Evolutionary conservation across 169 alveolate species (phyloP).

Genomic region (Babesia bovis): DNA sequence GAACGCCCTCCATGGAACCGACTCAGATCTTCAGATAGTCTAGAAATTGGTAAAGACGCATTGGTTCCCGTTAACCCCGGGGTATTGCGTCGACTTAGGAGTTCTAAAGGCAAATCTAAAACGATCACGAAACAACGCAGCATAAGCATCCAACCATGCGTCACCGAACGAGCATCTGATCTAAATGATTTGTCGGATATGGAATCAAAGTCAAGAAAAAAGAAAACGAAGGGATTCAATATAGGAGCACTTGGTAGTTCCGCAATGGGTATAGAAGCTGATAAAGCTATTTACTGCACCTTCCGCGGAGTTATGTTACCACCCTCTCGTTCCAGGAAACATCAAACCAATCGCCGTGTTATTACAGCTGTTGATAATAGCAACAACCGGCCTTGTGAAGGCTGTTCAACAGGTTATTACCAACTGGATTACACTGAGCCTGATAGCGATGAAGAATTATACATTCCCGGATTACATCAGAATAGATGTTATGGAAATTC

Average conservation of each 20-base stretch:
- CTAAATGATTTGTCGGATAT: background rate
- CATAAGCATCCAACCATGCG: too few relatives aligned
- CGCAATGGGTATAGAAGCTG: background rate
- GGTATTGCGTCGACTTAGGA: background rate
- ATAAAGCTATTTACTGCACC: background rate
- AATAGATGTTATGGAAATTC: too few relatives aligned
- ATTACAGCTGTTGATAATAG: background rate
- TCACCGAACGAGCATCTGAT: background rate
- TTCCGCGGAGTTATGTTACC: slow-evolving; percentile 3
- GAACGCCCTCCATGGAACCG: slow-evolving; percentile 30
- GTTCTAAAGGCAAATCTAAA: background rate
- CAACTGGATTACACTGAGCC: background rate
- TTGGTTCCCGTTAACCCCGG: background rate
- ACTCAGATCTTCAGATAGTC: background rate
- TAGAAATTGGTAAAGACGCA: background rate
- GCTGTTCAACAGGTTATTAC: background rate
- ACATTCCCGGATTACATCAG: too few relatives aligned
- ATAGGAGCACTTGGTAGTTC: too few relatives aligned
- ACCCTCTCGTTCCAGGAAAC: background rate
- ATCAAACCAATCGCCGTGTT: background rate
- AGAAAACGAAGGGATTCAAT: too few relatives aligned
- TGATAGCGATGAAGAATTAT: slow-evolving; percentile 6
- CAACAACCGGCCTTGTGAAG: background rate
- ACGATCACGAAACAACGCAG: background rate
- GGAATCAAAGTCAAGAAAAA: background rate